These are phyloP conservation scores for Phialocephala sp. DNA, from an alignment of 2,329 filamentous ascomycete genomes.

Conservation along the genomic window DNA sequence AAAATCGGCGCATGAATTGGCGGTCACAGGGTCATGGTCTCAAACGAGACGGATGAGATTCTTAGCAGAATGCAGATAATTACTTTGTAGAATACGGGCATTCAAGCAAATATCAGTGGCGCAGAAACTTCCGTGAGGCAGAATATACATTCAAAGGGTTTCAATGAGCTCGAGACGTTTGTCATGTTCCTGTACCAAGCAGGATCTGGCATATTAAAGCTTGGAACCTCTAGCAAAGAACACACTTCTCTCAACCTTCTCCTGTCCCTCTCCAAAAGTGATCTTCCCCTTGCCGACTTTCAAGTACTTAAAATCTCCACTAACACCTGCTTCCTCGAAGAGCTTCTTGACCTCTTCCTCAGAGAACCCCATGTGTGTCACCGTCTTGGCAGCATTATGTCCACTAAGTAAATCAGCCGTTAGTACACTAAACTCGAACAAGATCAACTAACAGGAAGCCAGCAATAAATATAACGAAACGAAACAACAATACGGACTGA, in stretches of 20 bases:
- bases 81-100: too few relatives aligned
- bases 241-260: constrained; percentile 23
- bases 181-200: too few relatives aligned
- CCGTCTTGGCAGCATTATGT: constrained; percentile 53
- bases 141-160: too few relatives aligned
- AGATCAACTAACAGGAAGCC: background rate
- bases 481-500: constrained; percentile 10
- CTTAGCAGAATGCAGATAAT: too few relatives aligned
- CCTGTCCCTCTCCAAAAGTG: constrained; percentile 34
- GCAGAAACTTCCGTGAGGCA: too few relatives aligned
- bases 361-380: constrained; percentile 71
- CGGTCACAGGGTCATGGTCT: too few relatives aligned
- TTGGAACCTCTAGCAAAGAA: constrained; percentile 28
- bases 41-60: too few relatives aligned
- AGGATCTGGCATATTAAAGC: constrained; percentile 2
- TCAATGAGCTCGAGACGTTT: too few relatives aligned
- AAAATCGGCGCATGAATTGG: too few relatives aligned
- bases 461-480: background rate
- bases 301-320: constrained; percentile 59
- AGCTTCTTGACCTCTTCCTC: constrained; percentile 62
- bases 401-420: constrained; percentile 8
- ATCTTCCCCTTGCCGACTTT: constrained; percentile 37
- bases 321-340: constrained; percentile 67
- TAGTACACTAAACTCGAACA: background rate
- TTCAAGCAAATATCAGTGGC: too few relatives aligned